Conservation (phyloP, 441 rosid genomes). For the Gossypium gossypioides region DNA sequence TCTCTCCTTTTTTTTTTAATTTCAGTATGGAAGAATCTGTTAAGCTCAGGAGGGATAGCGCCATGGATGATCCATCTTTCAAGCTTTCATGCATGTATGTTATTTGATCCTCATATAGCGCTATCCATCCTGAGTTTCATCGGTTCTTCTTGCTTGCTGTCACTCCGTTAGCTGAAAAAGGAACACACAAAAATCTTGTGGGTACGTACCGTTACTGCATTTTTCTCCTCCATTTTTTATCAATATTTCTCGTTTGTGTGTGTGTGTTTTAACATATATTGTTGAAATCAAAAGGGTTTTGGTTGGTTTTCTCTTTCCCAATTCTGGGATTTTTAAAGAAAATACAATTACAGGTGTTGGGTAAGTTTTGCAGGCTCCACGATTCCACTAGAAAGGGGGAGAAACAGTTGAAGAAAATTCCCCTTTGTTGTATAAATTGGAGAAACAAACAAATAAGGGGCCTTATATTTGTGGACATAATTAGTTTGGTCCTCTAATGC, state of each 20-base stretch:
- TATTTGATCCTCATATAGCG: slow-evolving; percentile 29
- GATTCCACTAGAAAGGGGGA: no score
- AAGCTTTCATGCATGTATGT: background rate
- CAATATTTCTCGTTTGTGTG: background rate
- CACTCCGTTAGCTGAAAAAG: no score
- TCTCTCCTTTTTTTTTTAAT: no score
- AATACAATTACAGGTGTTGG: no score
- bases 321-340: no score
- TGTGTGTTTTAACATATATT: no score
- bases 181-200: no score
- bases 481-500: background rate
- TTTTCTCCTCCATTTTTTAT: background rate
- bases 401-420: no score
- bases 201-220: background rate
- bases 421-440: no score
- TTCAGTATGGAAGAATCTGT: slow-evolving; percentile 11
- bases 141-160: slow-evolving; percentile 53
- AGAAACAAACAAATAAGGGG: background rate
- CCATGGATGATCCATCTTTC: slow-evolving; percentile 26
- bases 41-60: slow-evolving; percentile 31
- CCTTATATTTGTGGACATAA: background rate
- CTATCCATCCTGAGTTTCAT: slow-evolving; percentile 99
- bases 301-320: no score
- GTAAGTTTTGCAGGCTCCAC: no score
- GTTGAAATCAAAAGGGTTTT: no score